Evolutionary conservation across 345 rosid species (phyloP).

Genomic region (Lepidium aucheri): DNA sequence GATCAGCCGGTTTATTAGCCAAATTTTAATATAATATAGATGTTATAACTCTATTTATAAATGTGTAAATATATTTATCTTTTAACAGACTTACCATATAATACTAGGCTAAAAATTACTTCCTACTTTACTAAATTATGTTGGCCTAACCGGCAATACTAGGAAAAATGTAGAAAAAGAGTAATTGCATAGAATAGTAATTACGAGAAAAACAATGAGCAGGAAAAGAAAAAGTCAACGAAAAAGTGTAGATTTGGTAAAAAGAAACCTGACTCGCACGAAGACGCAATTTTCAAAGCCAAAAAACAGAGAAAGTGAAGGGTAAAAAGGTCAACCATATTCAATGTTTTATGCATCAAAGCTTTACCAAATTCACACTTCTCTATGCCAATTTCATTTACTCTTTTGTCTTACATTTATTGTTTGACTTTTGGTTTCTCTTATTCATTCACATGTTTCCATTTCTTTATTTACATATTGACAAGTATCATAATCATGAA

Average conservation of each 20-base stretch:
- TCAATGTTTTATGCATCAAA: conserved; percentile 2
- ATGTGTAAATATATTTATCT: too few relatives aligned
- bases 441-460: background rate
- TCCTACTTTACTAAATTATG: too few relatives aligned
- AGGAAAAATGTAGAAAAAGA: background rate
- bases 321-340: background rate
- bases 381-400: conserved; percentile 10
- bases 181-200: background rate
- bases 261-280: background rate
- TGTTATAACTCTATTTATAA: too few relatives aligned
- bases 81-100: too few relatives aligned
- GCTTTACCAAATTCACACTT: background rate
- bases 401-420: conserved; percentile 4
- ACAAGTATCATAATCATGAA: background rate
- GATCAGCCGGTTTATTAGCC: too few relatives aligned
- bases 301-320: background rate
- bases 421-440: conserved; percentile 12
- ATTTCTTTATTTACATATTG: background rate
- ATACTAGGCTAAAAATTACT: too few relatives aligned
- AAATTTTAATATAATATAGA: too few relatives aligned
- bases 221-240: background rate
- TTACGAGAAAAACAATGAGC: background rate
- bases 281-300: background rate
- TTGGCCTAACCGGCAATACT: background rate
- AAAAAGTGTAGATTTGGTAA: background rate